A percentile compares a stretch with the other conserved stretches of the same genome.
Conservation (phyloP, 768 basidiomycete species). For the Exidia glandulosa region DNA sequence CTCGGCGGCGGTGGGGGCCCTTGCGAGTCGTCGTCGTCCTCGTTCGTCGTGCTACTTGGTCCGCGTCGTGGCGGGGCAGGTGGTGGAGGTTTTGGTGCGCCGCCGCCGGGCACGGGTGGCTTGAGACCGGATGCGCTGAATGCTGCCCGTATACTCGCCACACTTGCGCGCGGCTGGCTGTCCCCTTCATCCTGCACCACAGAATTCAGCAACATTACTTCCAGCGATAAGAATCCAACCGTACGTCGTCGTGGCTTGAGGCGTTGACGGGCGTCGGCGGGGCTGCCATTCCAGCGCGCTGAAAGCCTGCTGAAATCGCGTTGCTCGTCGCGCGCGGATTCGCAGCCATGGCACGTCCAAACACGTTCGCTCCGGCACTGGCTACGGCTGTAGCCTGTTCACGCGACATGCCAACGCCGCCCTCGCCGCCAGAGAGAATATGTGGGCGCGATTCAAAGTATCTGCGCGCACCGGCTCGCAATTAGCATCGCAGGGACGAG, state of each 20-base stretch:
- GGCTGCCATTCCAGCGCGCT: slow-evolving; percentile 20
- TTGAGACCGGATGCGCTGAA: neutral
- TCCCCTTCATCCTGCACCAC: neutral
- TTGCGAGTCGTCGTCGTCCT: slow-evolving; percentile 7
- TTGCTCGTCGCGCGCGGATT: slow-evolving; percentile 32
- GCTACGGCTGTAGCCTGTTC: slow-evolving; percentile 2
- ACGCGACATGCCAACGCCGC: slow-evolving; percentile 4
- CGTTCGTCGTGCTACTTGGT: slow-evolving; percentile 4
- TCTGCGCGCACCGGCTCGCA: slow-evolving; percentile 22
- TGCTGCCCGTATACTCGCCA: neutral
- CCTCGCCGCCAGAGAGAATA: slow-evolving; percentile 30
- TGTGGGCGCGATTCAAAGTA: slow-evolving; percentile 69
- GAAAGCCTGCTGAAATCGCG: slow-evolving; percentile 32
- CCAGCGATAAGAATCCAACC: neutral
- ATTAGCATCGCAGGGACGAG: neutral
- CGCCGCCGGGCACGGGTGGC: neutral
- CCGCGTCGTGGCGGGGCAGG: slow-evolving; percentile 16
- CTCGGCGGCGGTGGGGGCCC: slow-evolving; percentile 3
- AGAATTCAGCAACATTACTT: neutral
- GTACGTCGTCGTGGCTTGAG: neutral
- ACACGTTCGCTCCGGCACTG: slow-evolving; percentile 29
- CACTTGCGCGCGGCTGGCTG: neutral
- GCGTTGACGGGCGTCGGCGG: slow-evolving; percentile 20
- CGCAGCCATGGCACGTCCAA: slow-evolving; percentile 33
- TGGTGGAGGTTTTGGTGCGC: slow-evolving; percentile 1